Conservation (phyloP, 73 alveolate genomes). For the Paramecium pentaurelia region DNA sequence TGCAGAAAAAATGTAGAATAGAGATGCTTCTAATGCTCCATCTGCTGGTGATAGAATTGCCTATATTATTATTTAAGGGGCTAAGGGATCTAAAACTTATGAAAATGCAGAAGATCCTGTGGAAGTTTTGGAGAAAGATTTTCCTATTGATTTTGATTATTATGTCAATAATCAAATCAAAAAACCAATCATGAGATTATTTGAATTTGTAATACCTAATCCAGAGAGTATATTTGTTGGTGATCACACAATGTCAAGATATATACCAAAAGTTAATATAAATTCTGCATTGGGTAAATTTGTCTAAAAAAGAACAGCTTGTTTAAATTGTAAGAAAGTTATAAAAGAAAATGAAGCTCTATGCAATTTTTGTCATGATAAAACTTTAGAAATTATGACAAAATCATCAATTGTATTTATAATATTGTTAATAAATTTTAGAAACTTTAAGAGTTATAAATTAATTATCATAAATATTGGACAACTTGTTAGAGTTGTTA, state of each 20-base stretch:
- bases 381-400: constrained; percentile 60
- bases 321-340: constrained; percentile 87
- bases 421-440: constrained; percentile 70
- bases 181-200: constrained; percentile 94
- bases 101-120: constrained; percentile 99
- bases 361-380: constrained; percentile 84
- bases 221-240: constrained; percentile 87
- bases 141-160: constrained; percentile 96
- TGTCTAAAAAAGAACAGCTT: constrained; percentile 75
- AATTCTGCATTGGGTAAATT: constrained; percentile 86
- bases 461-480: constrained; percentile 73
- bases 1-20: constrained; percentile 97
- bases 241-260: constrained; percentile 96
- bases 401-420: constrained; percentile 79
- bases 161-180: constrained; percentile 97
- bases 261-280: constrained; percentile 82
- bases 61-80: constrained; percentile 94
- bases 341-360: constrained; percentile 81
- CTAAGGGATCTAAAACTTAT: constrained; percentile 91
- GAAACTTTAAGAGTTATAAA: constrained; percentile 78
- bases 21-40: constrained; percentile 77
- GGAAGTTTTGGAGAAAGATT: constrained; percentile 95
- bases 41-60: constrained; percentile 97
- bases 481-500: constrained; percentile 99
- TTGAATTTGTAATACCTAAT: constrained; percentile 86